A percentile compares a stretch with the other conserved stretches of the same genome.
Conservation (phyloP, 108 stramenopile genomes). For the Fistulifera pelliculosa region DNA sequence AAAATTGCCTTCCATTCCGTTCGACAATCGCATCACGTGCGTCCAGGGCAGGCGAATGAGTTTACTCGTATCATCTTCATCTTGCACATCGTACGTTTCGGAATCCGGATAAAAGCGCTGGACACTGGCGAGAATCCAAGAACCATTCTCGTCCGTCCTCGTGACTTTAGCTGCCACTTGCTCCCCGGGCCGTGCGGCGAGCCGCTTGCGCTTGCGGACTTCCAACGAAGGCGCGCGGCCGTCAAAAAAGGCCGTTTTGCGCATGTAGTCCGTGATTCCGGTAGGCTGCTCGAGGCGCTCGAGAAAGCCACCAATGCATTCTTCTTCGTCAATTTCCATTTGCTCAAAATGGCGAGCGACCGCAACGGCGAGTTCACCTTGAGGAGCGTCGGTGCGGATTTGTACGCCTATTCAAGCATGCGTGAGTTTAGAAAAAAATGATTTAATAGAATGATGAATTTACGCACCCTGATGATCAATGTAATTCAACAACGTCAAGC, state of each 20-base stretch:
- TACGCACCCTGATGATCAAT: slow-evolving; percentile 79
- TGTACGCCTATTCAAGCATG: slow-evolving; percentile 26
- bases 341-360: slow-evolving; percentile 86
- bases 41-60: slow-evolving; percentile 87
- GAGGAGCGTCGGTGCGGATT: slow-evolving; percentile 69
- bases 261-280: slow-evolving; percentile 62
- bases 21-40: slow-evolving; percentile 84
- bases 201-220: slow-evolving; percentile 55
- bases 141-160: slow-evolving; percentile 90
- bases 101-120: slow-evolving; percentile 79
- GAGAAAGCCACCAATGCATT: slow-evolving; percentile 77
- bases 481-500: slow-evolving; percentile 69
- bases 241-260: slow-evolving; percentile 51
- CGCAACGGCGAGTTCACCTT: slow-evolving; percentile 73
- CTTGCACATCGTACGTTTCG: slow-evolving; percentile 93
- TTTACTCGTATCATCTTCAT: slow-evolving; percentile 91
- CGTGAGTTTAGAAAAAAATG: background rate
- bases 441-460: background rate
- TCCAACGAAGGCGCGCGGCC: slow-evolving; percentile 32
- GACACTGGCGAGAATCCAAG: slow-evolving; percentile 90
- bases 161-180: slow-evolving; percentile 95
- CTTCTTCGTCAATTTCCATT: slow-evolving; percentile 80
- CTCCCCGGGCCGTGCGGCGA: slow-evolving; percentile 75
- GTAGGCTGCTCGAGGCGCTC: slow-evolving; percentile 41
- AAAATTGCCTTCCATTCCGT: slow-evolving; percentile 78